Percentiles rank a stretch among this genome's conserved stretches.
Conservation (phyloP, 495 filamentous ascomycete species). For the Tetracladium setigerum region DNA sequence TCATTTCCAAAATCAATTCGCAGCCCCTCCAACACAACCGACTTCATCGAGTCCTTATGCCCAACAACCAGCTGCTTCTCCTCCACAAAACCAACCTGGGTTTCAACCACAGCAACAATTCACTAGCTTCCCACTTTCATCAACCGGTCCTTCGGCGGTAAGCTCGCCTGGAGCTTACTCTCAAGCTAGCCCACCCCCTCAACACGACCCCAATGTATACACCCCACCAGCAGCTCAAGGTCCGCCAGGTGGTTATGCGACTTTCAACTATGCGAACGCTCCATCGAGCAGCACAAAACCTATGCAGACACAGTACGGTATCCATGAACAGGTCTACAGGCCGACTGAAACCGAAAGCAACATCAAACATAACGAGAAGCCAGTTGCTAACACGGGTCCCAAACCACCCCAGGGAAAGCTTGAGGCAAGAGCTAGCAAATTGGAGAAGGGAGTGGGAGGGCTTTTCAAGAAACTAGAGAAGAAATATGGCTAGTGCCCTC, state of each 20-base stretch:
- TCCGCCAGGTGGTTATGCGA: slow-evolving; percentile 46
- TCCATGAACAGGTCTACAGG: slow-evolving; percentile 72
- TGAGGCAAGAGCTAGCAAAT: slow-evolving; percentile 56
- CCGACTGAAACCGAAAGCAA: slow-evolving; percentile 59
- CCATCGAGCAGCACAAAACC: slow-evolving; percentile 15
- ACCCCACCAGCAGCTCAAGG: slow-evolving; percentile 14
- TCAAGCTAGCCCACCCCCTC: slow-evolving; percentile 29
- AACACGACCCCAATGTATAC: slow-evolving; percentile 19
- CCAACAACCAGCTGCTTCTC: slow-evolving; percentile 27
- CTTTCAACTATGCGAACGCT: slow-evolving; percentile 41
- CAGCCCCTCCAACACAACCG: slow-evolving; percentile 12
- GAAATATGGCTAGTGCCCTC: slow-evolving; percentile 45
- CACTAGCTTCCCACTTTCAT: slow-evolving; percentile 28
- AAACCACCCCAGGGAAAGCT: slow-evolving; percentile 43
- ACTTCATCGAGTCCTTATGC: slow-evolving; percentile 13
- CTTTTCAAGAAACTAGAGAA: slow-evolving; percentile 90
- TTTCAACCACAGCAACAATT: slow-evolving; percentile 13
- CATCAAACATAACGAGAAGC: slow-evolving; percentile 24
- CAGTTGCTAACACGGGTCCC: too few relatives aligned
- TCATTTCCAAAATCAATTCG: slow-evolving; percentile 17
- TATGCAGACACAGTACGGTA: slow-evolving; percentile 44
- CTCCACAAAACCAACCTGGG: slow-evolving; percentile 9
- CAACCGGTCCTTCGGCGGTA: slow-evolving; percentile 1
- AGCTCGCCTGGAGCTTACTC: slow-evolving; percentile 9
- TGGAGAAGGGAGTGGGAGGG: slow-evolving; percentile 72